Base-by-base conservation (phyloP, 371 early-diverging fungal genomes). In the Parasitella parasitica region DNA sequence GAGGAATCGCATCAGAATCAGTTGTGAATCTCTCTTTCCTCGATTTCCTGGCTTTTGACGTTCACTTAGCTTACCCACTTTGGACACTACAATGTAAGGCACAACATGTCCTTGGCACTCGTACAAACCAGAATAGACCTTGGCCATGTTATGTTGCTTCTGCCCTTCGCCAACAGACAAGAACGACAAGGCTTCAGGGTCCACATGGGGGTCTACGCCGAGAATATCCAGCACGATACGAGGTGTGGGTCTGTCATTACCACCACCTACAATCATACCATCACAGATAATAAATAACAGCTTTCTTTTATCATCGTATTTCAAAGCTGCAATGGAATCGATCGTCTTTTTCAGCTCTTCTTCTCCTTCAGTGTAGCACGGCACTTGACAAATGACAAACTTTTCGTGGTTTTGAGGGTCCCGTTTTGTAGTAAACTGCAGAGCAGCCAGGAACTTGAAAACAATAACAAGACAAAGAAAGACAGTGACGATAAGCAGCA, bases 191-290 rank as follows among this genome's bases (percentile, higher is more conserved):
- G 97, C 88, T 61, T 93, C 92, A 0, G 97, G 94, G 52, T 93
- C 91, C 5, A 89, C 80, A 61, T 69, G 69, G 3, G 88, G 87
- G 69, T 94, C 92, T 0, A 93, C 88, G 16, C 93, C 94, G 9
- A 96, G 78, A 38, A 96, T 80, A 59, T 94, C 91, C 49, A 92
- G 76, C 0, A 95, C 89, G 53, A 96, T 95, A 41, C 91, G 81
- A 0, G 97, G 96, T 0, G 98, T 98, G 0, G 94, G 91, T 6
- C 88, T 78, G 53, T 94, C 94, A 68, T 95, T 95, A 20, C 95
- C 97, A 55, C 87, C 82, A 16, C 98, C 98, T 30, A 90, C 85
- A 59, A 94, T 88, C 89, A 92, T 92, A 46, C 94, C 94, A 60
- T 93, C 94, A 24, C 88, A 87, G 38, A 92, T 84, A 27, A 97